Percentiles rank a stretch among this genome's conserved stretches.
These are phyloP conservation scores for Amanita inopinata DNA, from an alignment of 768 basidiomycete species.

Conservation along the genomic window DNA sequence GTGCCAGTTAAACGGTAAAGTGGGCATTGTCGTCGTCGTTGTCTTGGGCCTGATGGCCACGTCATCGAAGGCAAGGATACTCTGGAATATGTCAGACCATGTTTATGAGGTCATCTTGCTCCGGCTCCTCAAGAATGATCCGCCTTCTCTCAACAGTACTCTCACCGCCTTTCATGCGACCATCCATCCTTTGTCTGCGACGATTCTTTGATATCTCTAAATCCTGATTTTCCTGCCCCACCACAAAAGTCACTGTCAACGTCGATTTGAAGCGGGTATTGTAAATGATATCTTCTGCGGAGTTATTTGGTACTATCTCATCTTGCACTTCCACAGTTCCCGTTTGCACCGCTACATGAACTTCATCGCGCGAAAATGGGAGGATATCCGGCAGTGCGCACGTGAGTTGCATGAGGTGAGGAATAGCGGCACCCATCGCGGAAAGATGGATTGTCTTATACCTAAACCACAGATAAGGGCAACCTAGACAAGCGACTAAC, in stretches of 20 bases:
- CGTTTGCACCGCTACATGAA: constrained; percentile 52
- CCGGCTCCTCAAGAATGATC: constrained; percentile 21
- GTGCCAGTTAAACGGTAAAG: not conserved
- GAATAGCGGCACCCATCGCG: constrained; percentile 88
- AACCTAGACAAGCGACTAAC: not conserved
- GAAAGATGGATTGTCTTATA: constrained; percentile 66
- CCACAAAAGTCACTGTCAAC: constrained; percentile 46
- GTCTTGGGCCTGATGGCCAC: too few species aligned
- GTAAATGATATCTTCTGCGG: constrained; percentile 59
- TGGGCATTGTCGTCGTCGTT: too few species aligned
- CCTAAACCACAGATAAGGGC: constrained; percentile 24
- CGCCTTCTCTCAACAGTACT: constrained; percentile 1
- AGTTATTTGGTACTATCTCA: constrained; percentile 68
- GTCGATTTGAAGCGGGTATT: constrained; percentile 65
- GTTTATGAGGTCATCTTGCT: constrained; percentile 25
- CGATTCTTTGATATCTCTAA: constrained; percentile 19
- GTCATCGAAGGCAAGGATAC: too few species aligned
- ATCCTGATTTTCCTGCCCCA: constrained; percentile 51
- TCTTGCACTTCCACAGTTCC: constrained; percentile 70
- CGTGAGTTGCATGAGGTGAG: constrained; percentile 60
- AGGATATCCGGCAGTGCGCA: constrained; percentile 66
- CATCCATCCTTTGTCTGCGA: constrained; percentile 15
- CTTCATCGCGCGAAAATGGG: constrained; percentile 54
- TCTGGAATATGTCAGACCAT: constrained; percentile 18
- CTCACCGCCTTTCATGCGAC: constrained; percentile 10